Base-by-base conservation (phyloP, 2,329 filamentous ascomycete species). In the Bipolaris victoriae region DNA sequence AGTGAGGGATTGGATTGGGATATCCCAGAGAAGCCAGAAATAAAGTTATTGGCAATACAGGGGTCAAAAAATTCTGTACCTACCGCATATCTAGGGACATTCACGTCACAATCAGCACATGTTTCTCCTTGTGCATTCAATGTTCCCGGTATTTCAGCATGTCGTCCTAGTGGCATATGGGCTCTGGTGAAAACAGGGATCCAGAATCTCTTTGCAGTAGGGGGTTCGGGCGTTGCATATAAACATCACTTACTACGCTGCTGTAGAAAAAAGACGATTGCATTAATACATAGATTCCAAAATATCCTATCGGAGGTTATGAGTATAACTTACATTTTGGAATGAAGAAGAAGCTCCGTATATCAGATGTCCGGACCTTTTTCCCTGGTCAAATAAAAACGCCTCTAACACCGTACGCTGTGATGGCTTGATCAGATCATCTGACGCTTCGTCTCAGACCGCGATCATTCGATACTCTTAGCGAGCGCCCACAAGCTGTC, bases 401-500 rank as follows among this genome's bases (percentile, higher is more conserved):
- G 43, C 43, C 26, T 20, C 29, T 20, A 51, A 33, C 22, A 13
- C 39, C 49, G n/a, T 39, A 22, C 18, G 16, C 49, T 45, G 18
- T 35, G 24, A 40, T 7, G 3, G 13, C 7, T 41, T 9, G 16
- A 5, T 44, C 7, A n/a, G 26, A 31, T 15, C 20, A 9, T 26
- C 9, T 31, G 9, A 20, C 13, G 29, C 20, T n/a, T 45, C 43
- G 43, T 18, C 10, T 20, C 26, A 20, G 29, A 9, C 16, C 7
- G 11, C 24, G 20, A n/a, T 62, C 43, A 65, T 29, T 69, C 66
- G 31, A 68, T 62, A 47, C 72, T 91, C 82, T 96, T 96, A 0
- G 93, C 94, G 66, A 95, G 79, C 9, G 89, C 89, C 95, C 95
- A 99, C 71, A 99, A 94, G 69, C 90, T 96, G 68, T 98, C 94